phyloP scores from a whole-genome alignment of 192 early-diverging fungal genomes.

The Rhizophlyctis rosea region DNA sequence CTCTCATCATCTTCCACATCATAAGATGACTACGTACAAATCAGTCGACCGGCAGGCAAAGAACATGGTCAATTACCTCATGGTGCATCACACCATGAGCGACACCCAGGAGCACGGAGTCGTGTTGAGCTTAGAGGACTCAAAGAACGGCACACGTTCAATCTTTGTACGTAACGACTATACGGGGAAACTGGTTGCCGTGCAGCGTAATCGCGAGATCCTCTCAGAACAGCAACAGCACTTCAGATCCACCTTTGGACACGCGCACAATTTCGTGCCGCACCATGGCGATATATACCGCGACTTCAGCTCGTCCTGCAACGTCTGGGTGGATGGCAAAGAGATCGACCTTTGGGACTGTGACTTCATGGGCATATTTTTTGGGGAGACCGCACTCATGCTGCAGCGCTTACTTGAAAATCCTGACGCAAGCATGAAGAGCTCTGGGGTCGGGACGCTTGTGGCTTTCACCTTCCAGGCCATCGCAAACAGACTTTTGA shows the following conservation, averaged over 20 bases:
- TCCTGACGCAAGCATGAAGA: background rate
- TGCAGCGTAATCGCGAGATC: background rate
- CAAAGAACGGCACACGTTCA: background rate
- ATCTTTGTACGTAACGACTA: background rate
- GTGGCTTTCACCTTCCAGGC: background rate
- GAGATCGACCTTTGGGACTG: background rate
- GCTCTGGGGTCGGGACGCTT: background rate
- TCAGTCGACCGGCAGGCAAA: too few relatives aligned
- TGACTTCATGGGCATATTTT: background rate
- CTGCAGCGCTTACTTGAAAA: background rate
- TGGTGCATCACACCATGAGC: too few relatives aligned
- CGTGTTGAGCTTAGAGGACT: background rate
- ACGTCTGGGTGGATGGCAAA: background rate
- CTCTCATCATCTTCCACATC: too few relatives aligned
- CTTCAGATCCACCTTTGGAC: too few relatives aligned
- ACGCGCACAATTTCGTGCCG: background rate
- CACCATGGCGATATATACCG: background rate
- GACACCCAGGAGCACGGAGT: too few relatives aligned
- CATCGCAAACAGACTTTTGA: background rate
- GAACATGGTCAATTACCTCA: too few relatives aligned
- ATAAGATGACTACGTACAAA: too few relatives aligned
- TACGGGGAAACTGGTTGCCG: background rate
- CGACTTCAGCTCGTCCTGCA: background rate
- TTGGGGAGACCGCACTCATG: background rate
- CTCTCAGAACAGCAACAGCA: background rate